Percentiles rank a stretch among this genome's conserved stretches.
phyloP scores from a whole-genome alignment of 257 asterid genomes.

The Solanum chmielewskii region DNA sequence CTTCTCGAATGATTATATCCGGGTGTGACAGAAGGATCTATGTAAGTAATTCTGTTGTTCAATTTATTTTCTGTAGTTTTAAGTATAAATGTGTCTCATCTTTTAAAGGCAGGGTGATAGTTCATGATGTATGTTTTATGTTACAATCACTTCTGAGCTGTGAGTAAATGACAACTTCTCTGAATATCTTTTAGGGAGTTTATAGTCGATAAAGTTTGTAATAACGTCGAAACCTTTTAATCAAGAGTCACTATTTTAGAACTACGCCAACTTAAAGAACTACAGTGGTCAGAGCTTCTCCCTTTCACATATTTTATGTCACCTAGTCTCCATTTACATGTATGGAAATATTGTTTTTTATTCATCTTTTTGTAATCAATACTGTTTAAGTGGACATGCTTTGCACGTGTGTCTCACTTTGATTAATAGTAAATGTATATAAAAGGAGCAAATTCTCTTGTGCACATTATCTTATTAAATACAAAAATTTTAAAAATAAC shows the following conservation, averaged over 20 bases:
- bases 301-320: neutral
- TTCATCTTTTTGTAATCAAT: neutral
- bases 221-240: neutral
- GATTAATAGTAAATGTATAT: neutral
- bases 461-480: neutral
- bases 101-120: neutral
- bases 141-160: neutral
- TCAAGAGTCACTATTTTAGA: neutral
- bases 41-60: conserved; percentile 28
- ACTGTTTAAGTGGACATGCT: neutral
- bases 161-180: neutral
- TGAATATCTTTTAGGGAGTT: neutral
- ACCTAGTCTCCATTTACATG: neutral
- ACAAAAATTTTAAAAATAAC: too few species aligned
- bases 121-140: neutral
- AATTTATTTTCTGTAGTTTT: neutral
- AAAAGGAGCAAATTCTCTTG: neutral
- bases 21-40: conserved; percentile 82
- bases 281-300: neutral
- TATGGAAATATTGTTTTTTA: neutral
- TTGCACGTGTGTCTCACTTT: neutral
- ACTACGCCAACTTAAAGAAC: neutral
- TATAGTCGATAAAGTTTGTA: neutral
- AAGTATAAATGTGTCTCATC: neutral
- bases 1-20: conserved; percentile 66